Percentiles rank a stretch among this genome's conserved stretches.
These are phyloP conservation scores for Paracoccidioides lutzii DNA, from an alignment of 2,329 filamentous ascomycete genomes.

Conservation along the genomic window DNA sequence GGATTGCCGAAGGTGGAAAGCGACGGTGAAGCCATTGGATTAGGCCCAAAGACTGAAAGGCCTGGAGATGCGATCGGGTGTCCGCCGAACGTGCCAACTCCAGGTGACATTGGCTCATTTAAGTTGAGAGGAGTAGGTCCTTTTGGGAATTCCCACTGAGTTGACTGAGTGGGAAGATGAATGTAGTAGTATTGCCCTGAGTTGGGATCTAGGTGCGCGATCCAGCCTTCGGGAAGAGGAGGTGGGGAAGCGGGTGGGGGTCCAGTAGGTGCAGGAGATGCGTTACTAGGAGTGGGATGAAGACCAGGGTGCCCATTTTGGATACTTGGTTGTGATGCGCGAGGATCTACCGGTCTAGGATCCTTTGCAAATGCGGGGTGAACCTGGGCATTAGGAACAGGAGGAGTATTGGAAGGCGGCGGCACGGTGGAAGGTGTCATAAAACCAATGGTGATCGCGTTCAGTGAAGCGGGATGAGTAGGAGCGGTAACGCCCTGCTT, in stretches of 20 bases:
- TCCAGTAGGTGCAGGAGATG: conserved; percentile 28
- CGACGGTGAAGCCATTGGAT: conserved; percentile 59
- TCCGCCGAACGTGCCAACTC: conserved; percentile 54
- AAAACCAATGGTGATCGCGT: conserved; percentile 11
- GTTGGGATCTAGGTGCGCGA: conserved; percentile 86
- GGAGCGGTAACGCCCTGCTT: conserved; percentile 41
- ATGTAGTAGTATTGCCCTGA: conserved; percentile 99
- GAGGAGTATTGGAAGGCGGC: conserved; percentile 12
- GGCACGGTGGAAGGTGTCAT: conserved; percentile 15
- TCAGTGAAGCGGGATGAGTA: conserved; percentile 14
- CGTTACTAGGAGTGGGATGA: conserved; percentile 17
- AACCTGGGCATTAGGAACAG: conserved; percentile 33
- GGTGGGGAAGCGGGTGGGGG: conserved; percentile 69
- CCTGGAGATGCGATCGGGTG: conserved; percentile 20
- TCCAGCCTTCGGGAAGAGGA: conserved; percentile 93
- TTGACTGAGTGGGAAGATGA: conserved; percentile 84
- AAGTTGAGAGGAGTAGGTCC: conserved; percentile 80
- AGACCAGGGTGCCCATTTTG: conserved; percentile 19
- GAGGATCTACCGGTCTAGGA: conserved; percentile 42
- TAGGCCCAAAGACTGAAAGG: conserved; percentile 35
- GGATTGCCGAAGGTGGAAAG: conserved; percentile 48
- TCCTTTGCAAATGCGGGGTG: conserved; percentile 93
- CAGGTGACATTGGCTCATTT: conserved; percentile 74
- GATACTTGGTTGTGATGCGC: conserved; percentile 29
- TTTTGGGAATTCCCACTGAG: conserved; percentile 98